phyloP scores from a whole-genome alignment of 2,329 filamentous ascomycete genomes.

The Penicillium oxalicum region DNA sequence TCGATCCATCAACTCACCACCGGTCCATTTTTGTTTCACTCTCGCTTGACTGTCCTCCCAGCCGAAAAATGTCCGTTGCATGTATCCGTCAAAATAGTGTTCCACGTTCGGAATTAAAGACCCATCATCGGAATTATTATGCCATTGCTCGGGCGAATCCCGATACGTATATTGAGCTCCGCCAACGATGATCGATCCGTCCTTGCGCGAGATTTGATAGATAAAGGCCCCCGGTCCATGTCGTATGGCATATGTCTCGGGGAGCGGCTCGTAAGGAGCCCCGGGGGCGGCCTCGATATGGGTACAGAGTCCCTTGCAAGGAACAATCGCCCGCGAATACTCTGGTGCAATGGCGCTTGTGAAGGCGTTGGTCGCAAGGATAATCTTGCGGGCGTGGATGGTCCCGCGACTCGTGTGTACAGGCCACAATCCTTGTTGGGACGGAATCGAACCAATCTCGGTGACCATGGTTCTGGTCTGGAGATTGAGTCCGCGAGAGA shows the following conservation, averaged over 20 bases:
- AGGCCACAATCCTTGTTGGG: slow-evolving; percentile 5
- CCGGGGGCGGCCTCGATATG: slow-evolving; percentile 23
- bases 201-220: slow-evolving; percentile 58
- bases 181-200: slow-evolving; percentile 53
- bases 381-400: slow-evolving; percentile 56
- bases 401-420: slow-evolving; percentile 50
- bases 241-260: slow-evolving; percentile 54
- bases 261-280: slow-evolving; percentile 22
- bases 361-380: slow-evolving; percentile 82
- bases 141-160: slow-evolving; percentile 35
- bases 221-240: slow-evolving; percentile 47
- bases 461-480: slow-evolving; percentile 48
- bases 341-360: slow-evolving; percentile 66
- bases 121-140: slow-evolving; percentile 41
- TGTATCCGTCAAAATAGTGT: slow-evolving; percentile 34
- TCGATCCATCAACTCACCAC: slow-evolving; percentile 11
- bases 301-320: slow-evolving; percentile 55
- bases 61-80: slow-evolving; percentile 31
- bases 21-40: slow-evolving; percentile 29
- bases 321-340: slow-evolving; percentile 66
- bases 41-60: slow-evolving; percentile 31
- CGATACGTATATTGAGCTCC: slow-evolving; percentile 49
- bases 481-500: slow-evolving; percentile 38
- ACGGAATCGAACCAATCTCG: slow-evolving; percentile 2
- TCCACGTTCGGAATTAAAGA: slow-evolving; percentile 43